Evolutionary conservation across 2,329 filamentous ascomycete species (phyloP), one percentile per base, ranked within the genome.

Genomic region (Monosporascus cannonballus): DNA sequence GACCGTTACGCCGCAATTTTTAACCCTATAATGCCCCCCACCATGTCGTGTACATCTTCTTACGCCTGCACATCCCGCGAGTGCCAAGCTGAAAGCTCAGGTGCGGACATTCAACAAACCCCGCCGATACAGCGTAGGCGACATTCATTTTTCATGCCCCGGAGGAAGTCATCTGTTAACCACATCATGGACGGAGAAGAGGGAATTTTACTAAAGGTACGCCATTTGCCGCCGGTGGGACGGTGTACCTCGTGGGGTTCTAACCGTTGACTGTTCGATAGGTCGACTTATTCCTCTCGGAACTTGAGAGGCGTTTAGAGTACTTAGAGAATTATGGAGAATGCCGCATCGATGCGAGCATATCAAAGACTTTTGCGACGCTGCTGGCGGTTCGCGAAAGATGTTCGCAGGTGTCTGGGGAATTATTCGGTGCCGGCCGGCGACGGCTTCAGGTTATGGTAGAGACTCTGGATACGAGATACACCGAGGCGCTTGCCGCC

Each of bases 241-340:
- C 24, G 20, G 34, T n/a, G n/a, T 37, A 46, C 14, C 8, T 17
- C 42, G 7, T 3, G 3, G 25, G 7, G 6, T 15, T 15, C 18
- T n/a, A 20, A 48, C 30, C 51, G 39, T 54, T 61, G 51, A 62
- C 52, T 41, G 9, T 34, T 42, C 20, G 15, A 49, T 57, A 87
- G 83, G 81, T 94, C 49, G 90, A 94, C 65, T 73, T 87, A 49
- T 94, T 95, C 69, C 78, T 99, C 51, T 80, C 86, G 39, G 91
- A 97, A 67, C 79, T 99, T 44, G 92, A 95, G 71, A 81, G 87
- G 59, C 84, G 93, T 51, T 77, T 99, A 47, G 91, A 95, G 64
- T 88, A 90, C 69, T 80, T 97, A 47, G 94, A 99, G 71, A 85
- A 83, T 58, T 96, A 96, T 65, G 86, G 89, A 58, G 90, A 95